phyloP scores from a whole-genome alignment of 192 early-diverging fungal species.

The Coemansia sp. region DNA sequence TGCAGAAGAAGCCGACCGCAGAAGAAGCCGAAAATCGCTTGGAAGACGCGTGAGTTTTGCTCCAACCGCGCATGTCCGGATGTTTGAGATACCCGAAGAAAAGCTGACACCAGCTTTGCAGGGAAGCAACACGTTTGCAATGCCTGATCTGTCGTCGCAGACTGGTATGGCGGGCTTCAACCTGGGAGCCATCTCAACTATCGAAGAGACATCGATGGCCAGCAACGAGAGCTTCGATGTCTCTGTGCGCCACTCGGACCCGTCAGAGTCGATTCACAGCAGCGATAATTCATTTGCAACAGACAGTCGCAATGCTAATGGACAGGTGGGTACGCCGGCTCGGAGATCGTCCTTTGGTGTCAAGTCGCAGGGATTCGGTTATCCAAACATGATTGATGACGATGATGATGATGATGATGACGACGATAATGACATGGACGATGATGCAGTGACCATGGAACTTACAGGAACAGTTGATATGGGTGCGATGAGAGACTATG shows the following conservation, averaged over 20 bases:
- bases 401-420: conserved; percentile 29
- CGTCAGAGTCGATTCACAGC: conserved; percentile 40
- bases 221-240: conserved; percentile 57
- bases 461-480: conserved; percentile 41
- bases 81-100: conserved; percentile 55
- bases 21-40: conserved; percentile 50
- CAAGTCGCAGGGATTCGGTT: conserved; percentile 18
- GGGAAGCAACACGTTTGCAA: conserved; percentile 32
- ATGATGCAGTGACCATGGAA: conserved; percentile 26
- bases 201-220: conserved; percentile 49
- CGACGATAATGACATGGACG: conserved; percentile 22
- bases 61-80: conserved; percentile 50
- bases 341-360: not conserved
- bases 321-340: not conserved
- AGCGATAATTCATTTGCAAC: conserved; percentile 36
- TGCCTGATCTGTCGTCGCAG: conserved; percentile 55
- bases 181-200: conserved; percentile 36
- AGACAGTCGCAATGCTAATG: not conserved
- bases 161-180: conserved; percentile 41
- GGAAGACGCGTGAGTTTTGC: conserved; percentile 56
- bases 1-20: conserved; percentile 11
- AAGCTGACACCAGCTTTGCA: conserved; percentile 17
- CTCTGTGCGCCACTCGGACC: conserved; percentile 50
- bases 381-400: conserved; percentile 13
- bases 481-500: conserved; percentile 8